These are phyloP conservation scores for Strigomonas culicis DNA, from an alignment of 208 protist species.

Conservation along the genomic window DNA sequence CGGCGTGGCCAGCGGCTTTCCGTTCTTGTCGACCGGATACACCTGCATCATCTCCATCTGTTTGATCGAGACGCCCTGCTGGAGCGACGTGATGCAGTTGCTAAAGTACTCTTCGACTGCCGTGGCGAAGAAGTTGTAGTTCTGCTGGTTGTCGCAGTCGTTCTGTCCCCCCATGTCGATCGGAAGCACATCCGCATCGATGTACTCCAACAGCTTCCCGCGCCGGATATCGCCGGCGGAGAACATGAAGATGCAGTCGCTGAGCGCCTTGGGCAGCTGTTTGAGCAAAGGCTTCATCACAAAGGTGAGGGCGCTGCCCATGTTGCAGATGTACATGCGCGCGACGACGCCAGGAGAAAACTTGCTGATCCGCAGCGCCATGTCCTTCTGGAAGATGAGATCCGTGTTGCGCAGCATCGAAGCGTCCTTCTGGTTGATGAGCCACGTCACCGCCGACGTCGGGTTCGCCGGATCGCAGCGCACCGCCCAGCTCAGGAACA, in stretches of 20 bases:
- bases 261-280: slow-evolving; percentile 48
- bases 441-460: slow-evolving; percentile 46
- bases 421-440: slow-evolving; percentile 73
- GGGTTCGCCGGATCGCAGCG: slow-evolving; percentile 41
- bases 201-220: slow-evolving; percentile 51
- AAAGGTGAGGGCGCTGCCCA: slow-evolving; percentile 51
- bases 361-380: slow-evolving; percentile 72
- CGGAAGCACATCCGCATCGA: slow-evolving; percentile 59
- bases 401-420: slow-evolving; percentile 68
- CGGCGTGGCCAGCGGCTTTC: slow-evolving; percentile 5
- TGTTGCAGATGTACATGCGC: slow-evolving; percentile 70
- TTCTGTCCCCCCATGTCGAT: slow-evolving; percentile 63
- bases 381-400: slow-evolving; percentile 67
- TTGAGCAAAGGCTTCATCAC: slow-evolving; percentile 69
- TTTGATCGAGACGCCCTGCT: slow-evolving; percentile 37
- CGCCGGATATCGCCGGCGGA: slow-evolving; percentile 36
- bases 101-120: slow-evolving; percentile 57
- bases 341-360: slow-evolving; percentile 63
- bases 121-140: slow-evolving; percentile 46
- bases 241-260: slow-evolving; percentile 65
- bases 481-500: slow-evolving; percentile 66
- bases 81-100: slow-evolving; percentile 30
- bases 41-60: slow-evolving; percentile 67
- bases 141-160: slow-evolving; percentile 49
- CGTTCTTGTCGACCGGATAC: slow-evolving; percentile 43